Evolutionary conservation across 805 yeast species (phyloP).

Genomic region (Sugiyamaella chiloensis): DNA sequence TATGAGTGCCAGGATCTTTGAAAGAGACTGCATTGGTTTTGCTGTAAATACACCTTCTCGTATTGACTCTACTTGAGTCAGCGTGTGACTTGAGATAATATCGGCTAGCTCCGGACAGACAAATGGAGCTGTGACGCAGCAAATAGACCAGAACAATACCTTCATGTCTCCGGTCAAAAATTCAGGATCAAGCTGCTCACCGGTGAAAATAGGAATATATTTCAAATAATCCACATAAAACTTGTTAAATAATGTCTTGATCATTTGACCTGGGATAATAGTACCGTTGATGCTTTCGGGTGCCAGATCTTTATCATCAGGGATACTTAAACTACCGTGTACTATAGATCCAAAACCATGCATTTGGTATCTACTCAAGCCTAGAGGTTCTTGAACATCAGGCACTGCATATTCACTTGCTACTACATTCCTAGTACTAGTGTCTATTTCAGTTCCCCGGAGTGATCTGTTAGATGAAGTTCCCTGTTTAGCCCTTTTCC

Average conservation of each 20-base stretch:
- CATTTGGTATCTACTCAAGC: too few species aligned
- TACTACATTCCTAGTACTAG: too few species aligned
- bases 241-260: constrained; percentile 8
- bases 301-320: not conserved
- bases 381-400: too few species aligned
- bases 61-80: constrained; percentile 3
- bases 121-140: constrained; percentile 6
- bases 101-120: constrained; percentile 7
- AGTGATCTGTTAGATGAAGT: too few species aligned
- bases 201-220: constrained; percentile 12
- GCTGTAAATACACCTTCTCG: not conserved
- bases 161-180: constrained; percentile 1
- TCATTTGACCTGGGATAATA: constrained; percentile 4
- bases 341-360: too few species aligned
- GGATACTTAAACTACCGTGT: too few species aligned
- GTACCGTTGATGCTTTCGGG: constrained; percentile 8
- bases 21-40: constrained; percentile 9
- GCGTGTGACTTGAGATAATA: constrained; percentile 2
- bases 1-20: constrained; percentile 8
- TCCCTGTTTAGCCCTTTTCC: too few species aligned
- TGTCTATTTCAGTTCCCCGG: too few species aligned
- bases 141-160: constrained; percentile 16
- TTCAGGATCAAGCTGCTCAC: constrained; percentile 12
- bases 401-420: too few species aligned
- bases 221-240: constrained; percentile 5